Evolutionary conservation across 345 rosid species (phyloP).

Genomic region (Eutrema japonicum): DNA sequence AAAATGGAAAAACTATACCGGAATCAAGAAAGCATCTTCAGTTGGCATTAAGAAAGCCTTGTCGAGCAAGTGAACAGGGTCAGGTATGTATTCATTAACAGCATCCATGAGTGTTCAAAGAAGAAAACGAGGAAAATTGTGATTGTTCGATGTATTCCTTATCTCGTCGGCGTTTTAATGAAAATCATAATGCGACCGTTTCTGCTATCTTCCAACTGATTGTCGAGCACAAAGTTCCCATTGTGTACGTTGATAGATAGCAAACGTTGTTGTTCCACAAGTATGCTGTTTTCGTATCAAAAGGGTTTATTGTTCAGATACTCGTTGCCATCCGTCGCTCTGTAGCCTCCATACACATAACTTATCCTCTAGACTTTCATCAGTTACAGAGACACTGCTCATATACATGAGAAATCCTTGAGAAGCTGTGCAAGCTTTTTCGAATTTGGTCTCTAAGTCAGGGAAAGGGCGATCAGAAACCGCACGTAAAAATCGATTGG

Average conservation of each 20-base stretch:
- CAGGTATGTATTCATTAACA: slow-evolving; percentile 95
- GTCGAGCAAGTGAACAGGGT: slow-evolving; percentile 93
- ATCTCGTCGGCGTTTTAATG: not conserved
- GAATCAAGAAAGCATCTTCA: slow-evolving; percentile 99
- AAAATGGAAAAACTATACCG: slow-evolving; percentile 48
- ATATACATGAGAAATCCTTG: slow-evolving; percentile 29
- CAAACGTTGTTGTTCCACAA: not conserved
- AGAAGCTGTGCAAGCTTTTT: not conserved
- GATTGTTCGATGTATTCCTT: not conserved
- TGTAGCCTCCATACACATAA: slow-evolving; percentile 22
- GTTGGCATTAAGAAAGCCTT: slow-evolving; percentile 96
- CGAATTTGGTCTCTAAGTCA: no score
- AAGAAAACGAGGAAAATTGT: not conserved
- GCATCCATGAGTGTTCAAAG: slow-evolving; percentile 62
- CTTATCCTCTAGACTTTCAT: not conserved
- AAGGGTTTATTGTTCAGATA: slow-evolving; percentile 11
- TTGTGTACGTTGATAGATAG: not conserved
- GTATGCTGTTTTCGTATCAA: not conserved
- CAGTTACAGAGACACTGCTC: not conserved
- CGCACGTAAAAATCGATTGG: no score
- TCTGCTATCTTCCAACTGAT: not conserved
- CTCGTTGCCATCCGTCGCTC: not conserved
- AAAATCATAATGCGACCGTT: not conserved
- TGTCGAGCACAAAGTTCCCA: not conserved
- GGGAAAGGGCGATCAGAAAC: no score